A percentile compares a stretch with the other conserved stretches of the same genome.
phyloP scores from a whole-genome alignment of 192 early-diverging fungal genomes.

The Umbelopsis vinacea region DNA sequence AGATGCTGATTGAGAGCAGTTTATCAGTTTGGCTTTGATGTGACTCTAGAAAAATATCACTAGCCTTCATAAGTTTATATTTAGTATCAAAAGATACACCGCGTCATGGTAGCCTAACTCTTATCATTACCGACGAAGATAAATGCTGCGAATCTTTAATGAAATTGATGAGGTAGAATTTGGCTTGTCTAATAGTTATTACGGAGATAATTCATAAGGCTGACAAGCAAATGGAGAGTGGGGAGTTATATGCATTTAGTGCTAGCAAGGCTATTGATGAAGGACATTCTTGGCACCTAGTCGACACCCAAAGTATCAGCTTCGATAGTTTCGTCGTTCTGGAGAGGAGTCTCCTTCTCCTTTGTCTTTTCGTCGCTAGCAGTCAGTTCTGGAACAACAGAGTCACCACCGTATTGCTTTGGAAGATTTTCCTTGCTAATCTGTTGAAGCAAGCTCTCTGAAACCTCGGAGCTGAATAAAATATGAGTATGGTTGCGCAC shows the following conservation, averaged over 20 bases:
- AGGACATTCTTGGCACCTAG: not conserved
- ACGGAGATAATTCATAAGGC: not conserved
- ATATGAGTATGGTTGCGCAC: not conserved
- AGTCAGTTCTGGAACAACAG: not conserved
- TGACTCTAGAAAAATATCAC: too few species aligned
- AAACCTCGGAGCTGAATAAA: slow-evolving; percentile 25
- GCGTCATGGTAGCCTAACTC: too few species aligned
- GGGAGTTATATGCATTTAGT: not conserved
- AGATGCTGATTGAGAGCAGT: too few species aligned
- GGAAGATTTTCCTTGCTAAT: slow-evolving; percentile 47
- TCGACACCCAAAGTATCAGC: slow-evolving; percentile 5
- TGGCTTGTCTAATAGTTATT: not conserved
- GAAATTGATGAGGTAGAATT: too few species aligned
- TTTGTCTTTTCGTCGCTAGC: not conserved
- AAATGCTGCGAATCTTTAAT: too few species aligned
- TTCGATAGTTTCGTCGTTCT: not conserved
- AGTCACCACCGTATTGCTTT: slow-evolving; percentile 32
- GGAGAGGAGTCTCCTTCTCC: not conserved
- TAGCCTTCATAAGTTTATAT: too few species aligned
- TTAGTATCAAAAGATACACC: too few species aligned
- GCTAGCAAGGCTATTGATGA: not conserved
- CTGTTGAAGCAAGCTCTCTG: slow-evolving; percentile 39
- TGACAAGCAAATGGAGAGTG: not conserved
- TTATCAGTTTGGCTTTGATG: too few species aligned
- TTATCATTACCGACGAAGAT: too few species aligned